Conservation (phyloP, 2,329 filamentous ascomycete genomes). For the Fusarium staphyleae region DNA sequence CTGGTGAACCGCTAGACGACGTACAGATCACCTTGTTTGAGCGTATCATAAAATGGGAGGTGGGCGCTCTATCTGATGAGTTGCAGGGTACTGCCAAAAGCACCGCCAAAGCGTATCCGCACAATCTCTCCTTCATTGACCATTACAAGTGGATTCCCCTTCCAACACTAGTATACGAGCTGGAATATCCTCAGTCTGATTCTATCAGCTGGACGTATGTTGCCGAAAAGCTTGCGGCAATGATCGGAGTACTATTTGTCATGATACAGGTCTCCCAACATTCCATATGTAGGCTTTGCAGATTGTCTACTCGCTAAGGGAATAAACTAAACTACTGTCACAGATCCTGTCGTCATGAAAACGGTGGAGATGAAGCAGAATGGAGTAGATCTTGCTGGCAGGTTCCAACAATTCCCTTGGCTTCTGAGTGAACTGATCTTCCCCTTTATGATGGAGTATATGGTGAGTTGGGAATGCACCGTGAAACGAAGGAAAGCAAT, state of each 20-base stretch:
- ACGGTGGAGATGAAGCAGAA: constrained; percentile 72
- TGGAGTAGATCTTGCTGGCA: constrained; percentile 64
- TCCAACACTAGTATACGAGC: constrained; percentile 80
- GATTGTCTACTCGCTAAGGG: neutral
- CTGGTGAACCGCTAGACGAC: constrained; percentile 63
- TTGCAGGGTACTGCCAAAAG: constrained; percentile 67
- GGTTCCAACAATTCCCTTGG: constrained; percentile 75
- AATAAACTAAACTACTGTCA: neutral
- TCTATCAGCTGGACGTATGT: constrained; percentile 78
- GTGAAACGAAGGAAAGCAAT: neutral
- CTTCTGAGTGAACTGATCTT: constrained; percentile 78
- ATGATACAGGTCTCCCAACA: constrained; percentile 82
- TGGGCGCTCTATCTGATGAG: constrained; percentile 69
- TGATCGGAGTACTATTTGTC: constrained; percentile 75
- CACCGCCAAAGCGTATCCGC: constrained; percentile 64
- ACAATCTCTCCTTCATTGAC: constrained; percentile 70
- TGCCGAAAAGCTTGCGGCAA: constrained; percentile 73
- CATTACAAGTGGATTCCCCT: constrained; percentile 77
- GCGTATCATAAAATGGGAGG: constrained; percentile 70
- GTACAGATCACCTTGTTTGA: constrained; percentile 70
- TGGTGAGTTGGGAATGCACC: constrained; percentile 49
- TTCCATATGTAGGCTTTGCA: constrained; percentile 63
- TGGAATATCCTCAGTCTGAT: constrained; percentile 75
- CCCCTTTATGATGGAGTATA: constrained; percentile 79
- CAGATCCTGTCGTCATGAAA: constrained; percentile 72